Base-by-base conservation (phyloP, 1,139 yeast genomes). In the Sugiyamaella castrensis region DNA sequence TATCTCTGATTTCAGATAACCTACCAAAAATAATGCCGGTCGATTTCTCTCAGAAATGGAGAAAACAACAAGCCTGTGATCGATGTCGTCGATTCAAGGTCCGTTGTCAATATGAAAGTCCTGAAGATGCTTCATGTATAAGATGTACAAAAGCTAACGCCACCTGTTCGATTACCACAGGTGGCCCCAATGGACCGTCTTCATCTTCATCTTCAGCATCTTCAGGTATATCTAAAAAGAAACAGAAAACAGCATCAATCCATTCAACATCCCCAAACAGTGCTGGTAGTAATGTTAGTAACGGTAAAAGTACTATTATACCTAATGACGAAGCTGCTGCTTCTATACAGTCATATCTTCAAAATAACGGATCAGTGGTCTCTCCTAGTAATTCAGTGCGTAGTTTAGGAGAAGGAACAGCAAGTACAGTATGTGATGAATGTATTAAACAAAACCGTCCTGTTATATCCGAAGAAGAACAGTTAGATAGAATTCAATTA, bases 61-160 rank as follows among this genome's bases (percentile, higher is more conserved):
- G 79, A 37, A 76, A 70, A 52, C 62, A 71, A 26, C 67, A 78
- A 47, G 82, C 83, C 1, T 79, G 84, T 64, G 81, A 81, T 6
- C 63, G 83, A 48, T 79, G 84, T 56, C 77, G 79, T 52, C 60
- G 82, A 39, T 67, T 78, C 30, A 80, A 79, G 57, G 75, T 77
- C 72, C 71, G 78, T 53, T 80, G 84, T 59, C 72, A 73, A 5
- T 79, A 74, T 59, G 77, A 75, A 29, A 73, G 73, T 52, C 81
- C 81, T 1, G 57, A 62, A 9, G 70, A 65, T 52, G 61, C 62
- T 32, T 60, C 77, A 11, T 79, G 84, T 61, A 69, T 68, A 31
- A 59, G 82, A 48, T 79, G 84, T 58, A 68, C 64, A 47, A 66
- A 71, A 33, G 70, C 76, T 2, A 71, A 71, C 1, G 69, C 76